Base-by-base conservation (phyloP, 352 stramenopile species). In the Aphanomyces invadans region DNA sequence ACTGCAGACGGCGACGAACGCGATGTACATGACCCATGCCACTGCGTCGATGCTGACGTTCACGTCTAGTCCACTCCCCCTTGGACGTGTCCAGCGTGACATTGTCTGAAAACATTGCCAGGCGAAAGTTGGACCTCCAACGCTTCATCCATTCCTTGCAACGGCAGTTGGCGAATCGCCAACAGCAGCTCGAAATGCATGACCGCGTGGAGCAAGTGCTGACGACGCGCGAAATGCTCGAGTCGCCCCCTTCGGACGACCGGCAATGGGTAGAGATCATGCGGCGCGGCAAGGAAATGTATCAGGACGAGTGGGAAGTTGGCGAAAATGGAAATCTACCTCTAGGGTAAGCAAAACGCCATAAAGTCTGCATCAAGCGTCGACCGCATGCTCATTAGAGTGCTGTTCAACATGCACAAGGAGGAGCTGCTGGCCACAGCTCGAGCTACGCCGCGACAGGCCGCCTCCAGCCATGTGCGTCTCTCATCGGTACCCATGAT, bases 331-430 rank as follows among this genome's bases (percentile, higher is more conserved):
- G 84, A 3, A 72, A 77, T 7, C 69, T 70, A 7, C 80, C 77
- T 44, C 75, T 87, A 7, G 72, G 70, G 74, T 83, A 72, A 17
- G 2, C 3, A 2, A 17, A 12, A 49, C 45, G n/a, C n/a, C n/a
- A n/a, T n/a, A n/a, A n/a, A n/a, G n/a, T n/a, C n/a, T n/a, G n/a
- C n/a, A n/a, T n/a, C n/a, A n/a, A n/a, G n/a, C n/a, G n/a, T n/a
- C n/a, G n/a, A n/a, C n/a, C n/a, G n/a, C n/a, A n/a, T n/a, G n/a
- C n/a, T n/a, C n/a, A 39, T 17, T 59, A 86, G 76, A 52, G 79
- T 87, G 33, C 68, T 87, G 9, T 89, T 89, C 77, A 79, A 88
- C 63, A 48, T 80, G 4, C 77, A 88, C 68, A 90, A 89, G 42
- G 76, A 88, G 2, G 80, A 92, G 54, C 70, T 92, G 19, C 71